Percentiles rank a stretch among this genome's conserved stretches.
These are phyloP conservation scores for Madurella mycetomatis DNA, from an alignment of 2,329 filamentous ascomycete species.

Conservation along the genomic window DNA sequence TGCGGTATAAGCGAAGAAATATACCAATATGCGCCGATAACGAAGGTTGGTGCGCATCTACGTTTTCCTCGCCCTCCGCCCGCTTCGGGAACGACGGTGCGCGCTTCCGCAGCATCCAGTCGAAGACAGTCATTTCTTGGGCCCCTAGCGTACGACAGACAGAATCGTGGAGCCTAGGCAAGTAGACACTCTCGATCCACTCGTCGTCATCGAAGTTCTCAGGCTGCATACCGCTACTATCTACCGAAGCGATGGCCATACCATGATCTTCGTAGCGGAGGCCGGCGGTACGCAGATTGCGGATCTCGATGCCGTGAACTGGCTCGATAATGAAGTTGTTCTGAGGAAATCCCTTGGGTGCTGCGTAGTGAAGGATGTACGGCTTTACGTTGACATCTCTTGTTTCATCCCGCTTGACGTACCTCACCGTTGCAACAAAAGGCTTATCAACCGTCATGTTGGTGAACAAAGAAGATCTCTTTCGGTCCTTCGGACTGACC, in stretches of 20 bases:
- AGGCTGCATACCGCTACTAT: not conserved
- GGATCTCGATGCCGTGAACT: conserved; percentile 15
- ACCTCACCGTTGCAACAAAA: conserved; percentile 13
- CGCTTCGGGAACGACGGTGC: conserved; percentile 14
- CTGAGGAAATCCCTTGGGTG: conserved; percentile 17
- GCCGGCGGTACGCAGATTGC: conserved; percentile 15
- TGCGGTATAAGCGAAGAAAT: too few species aligned
- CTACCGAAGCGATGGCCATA: conserved; percentile 11
- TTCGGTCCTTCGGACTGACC: not conserved
- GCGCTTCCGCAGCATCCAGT: conserved; percentile 16
- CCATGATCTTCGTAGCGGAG: conserved; percentile 14
- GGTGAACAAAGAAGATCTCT: not conserved
- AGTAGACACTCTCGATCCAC: conserved; percentile 16
- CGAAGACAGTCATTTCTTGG: conserved; percentile 17
- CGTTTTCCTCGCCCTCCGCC: conserved; percentile 6
- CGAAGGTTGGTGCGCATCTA: conserved; percentile 13
- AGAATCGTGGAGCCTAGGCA: conserved; percentile 14
- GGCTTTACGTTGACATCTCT: conserved; percentile 14
- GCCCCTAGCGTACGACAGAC: conserved; percentile 14
- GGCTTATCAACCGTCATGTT: conserved; percentile 4
- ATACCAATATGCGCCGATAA: conserved; percentile 14
- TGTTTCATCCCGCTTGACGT: conserved; percentile 12
- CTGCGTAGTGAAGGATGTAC: conserved; percentile 21
- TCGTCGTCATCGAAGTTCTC: conserved; percentile 18
- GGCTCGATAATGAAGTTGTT: conserved; percentile 19